phyloP scores from a whole-genome alignment of 192 early-diverging fungal species.

The Haplosporangium gracile region DNA sequence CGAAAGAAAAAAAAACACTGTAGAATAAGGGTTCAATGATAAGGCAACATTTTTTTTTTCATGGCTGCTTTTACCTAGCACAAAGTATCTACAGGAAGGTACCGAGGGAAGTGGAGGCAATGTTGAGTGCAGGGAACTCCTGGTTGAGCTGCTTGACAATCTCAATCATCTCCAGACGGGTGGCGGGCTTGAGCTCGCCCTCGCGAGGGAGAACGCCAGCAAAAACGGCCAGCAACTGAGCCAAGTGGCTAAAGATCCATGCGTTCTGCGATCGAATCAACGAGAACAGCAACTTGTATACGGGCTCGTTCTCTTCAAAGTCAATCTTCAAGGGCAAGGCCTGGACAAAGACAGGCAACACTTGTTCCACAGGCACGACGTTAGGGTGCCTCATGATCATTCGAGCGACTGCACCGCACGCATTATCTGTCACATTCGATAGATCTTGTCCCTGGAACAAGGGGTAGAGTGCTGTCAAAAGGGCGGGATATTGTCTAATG shows the following conservation, averaged over 20 bases:
- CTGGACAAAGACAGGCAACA: slow-evolving; percentile 72
- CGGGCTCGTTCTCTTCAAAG: slow-evolving; percentile 80
- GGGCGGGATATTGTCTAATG: slow-evolving; percentile 67
- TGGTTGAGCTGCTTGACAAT: slow-evolving; percentile 63
- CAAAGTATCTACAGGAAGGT: slow-evolving; percentile 33
- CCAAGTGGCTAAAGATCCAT: slow-evolving; percentile 66
- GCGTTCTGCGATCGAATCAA: slow-evolving; percentile 67
- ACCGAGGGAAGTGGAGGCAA: slow-evolving; percentile 49
- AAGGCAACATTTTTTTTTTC: background rate
- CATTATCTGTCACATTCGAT: slow-evolving; percentile 75
- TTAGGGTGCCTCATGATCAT: slow-evolving; percentile 74
- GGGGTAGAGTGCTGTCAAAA: slow-evolving; percentile 70
- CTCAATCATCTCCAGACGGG: slow-evolving; percentile 63
- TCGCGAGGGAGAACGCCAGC: slow-evolving; percentile 62
- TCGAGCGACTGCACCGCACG: slow-evolving; percentile 80
- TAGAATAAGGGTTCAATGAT: background rate
- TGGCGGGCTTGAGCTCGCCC: slow-evolving; percentile 64
- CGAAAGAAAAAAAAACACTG: background rate
- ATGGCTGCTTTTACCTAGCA: background rate
- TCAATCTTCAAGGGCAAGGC: slow-evolving; percentile 79
- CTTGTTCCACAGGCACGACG: slow-evolving; percentile 78
- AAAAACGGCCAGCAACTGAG: slow-evolving; percentile 66
- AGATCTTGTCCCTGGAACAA: slow-evolving; percentile 65
- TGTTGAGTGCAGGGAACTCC: slow-evolving; percentile 27
- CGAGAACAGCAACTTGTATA: slow-evolving; percentile 75